Evolutionary conservation across 768 basidiomycete species (phyloP), one percentile per base, ranked within the genome.

Genomic region (Pisolithus orientalis): DNA sequence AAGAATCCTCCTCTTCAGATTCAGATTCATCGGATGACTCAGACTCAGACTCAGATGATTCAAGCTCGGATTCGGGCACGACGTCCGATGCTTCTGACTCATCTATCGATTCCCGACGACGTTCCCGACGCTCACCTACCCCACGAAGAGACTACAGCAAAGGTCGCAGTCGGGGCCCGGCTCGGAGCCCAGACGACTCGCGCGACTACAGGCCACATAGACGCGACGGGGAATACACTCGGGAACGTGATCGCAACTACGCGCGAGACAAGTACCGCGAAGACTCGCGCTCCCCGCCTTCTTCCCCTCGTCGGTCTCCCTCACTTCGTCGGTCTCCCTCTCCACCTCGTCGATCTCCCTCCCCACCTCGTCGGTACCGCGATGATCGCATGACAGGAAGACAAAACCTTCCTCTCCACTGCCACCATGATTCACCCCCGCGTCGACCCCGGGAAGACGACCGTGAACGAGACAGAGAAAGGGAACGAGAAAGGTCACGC

Each of bases 1-100:
- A 83, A 21, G 78, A 75, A 47, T 76, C 77, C 0, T 76, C 72
- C 6, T 75, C 75, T 1, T 75, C 75, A 1, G 72, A 71, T 39
- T 65, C 68, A 5, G 69, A 69, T 49, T 66, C 67, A 2, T 52
- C 51, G 1, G 62, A 46, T 14, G 40, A 42, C 8, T 65, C 66
- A 0, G 77, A 80, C 57, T 76, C 77, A 0, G 70, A 70, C 39
- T 62, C 62, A 9, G 53, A 14, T 34, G 34, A 54, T n/a, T 61
- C 69, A 1, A 68, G 64, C 16, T 64, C 74, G 3, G 67, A 72
- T 39, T 74, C 73, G 0, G 68, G 64, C 14, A 75, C 76, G 3
- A 65, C 65, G 14, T 69, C 75, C 7, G 66, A 67, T 39, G 68
- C 70, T n/a, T 66, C 68, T 6, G 66, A 62, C 42, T 44, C 61